Base-by-base conservation (phyloP, 768 basidiomycete genomes). In the Galerina sulciceps region DNA sequence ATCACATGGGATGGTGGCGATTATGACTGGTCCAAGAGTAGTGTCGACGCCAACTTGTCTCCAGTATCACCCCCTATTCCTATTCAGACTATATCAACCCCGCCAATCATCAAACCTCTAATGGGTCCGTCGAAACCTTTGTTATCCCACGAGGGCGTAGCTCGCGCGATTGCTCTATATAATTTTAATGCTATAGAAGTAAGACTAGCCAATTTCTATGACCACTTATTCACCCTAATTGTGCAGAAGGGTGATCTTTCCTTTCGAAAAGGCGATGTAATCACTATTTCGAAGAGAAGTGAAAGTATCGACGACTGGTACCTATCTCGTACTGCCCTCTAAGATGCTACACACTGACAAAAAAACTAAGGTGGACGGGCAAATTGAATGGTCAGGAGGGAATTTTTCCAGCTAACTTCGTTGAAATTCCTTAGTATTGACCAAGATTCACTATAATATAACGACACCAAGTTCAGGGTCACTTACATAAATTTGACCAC, bases 351-450 rank as follows among this genome's bases (percentile, higher is more conserved):
- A 51, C 45, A 26, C 37, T 43, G 5, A 26, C 53, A 53, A 44
- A 46, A 40, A 22, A 34, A 50, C 10, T 58, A 20, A 91, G 90
- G 90, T 93, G 91, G 91, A 88, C 79, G 13, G 91, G 91, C n/a
- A 88, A 83, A 67, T 59, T 86, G 1, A 73, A 82, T 18, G 81
- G 80, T 14, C 71, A 78, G 38, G 76, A 83, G 62, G 92, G 92
- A 0, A 82, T 88, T 44, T 93, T 94, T 71, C 91, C 91, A 35
- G 91, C 91, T 14, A 93, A 93, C 69, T 91, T 91, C 65, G 89
- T 92, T n/a, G 89, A 91, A 68, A 71, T 91, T 52, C 74, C 76
- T 36, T 81, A 65, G 71, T 44, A 49, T 23, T 9, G 35, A 37
- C 43, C 18, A 44, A 44, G 34, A 36, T 34, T 34, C 14, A 22